These are phyloP conservation scores for Pyrenochaeta sp. DNA, from an alignment of 2,329 filamentous ascomycete genomes.

Conservation along the genomic window DNA sequence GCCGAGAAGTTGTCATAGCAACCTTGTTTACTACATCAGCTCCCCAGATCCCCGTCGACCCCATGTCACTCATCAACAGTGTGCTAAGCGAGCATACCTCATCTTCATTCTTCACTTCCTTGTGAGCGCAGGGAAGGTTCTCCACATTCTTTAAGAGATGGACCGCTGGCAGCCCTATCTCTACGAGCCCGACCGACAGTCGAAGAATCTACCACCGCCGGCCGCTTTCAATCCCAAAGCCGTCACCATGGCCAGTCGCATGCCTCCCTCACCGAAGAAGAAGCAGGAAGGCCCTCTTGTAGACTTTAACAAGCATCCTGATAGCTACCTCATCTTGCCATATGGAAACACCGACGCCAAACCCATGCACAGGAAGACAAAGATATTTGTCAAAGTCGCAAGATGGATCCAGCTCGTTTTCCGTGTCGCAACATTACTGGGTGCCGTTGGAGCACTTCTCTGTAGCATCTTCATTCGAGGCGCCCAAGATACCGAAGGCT, in stretches of 20 bases:
- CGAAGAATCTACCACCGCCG: constrained; percentile 58
- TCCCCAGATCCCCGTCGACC: constrained; percentile 31
- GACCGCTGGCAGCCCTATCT: constrained; percentile 72
- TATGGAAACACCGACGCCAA: constrained; percentile 68
- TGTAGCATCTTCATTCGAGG: constrained; percentile 79
- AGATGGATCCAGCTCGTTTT: constrained; percentile 74
- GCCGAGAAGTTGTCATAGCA: constrained; percentile 43
- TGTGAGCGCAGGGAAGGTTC: constrained; percentile 26
- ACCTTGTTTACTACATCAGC: constrained; percentile 41
- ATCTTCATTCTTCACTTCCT: constrained; percentile 35
- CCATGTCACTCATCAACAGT: constrained; percentile 42
- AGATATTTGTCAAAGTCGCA: constrained; percentile 72
- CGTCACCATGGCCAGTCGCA: constrained; percentile 79
- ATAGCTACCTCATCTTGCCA: constrained; percentile 71
- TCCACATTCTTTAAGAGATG: constrained; percentile 45
- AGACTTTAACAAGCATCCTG: constrained; percentile 84
- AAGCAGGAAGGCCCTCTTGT: constrained; percentile 79
- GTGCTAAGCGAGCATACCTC: constrained; percentile 38
- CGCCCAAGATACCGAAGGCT: constrained; percentile 69
- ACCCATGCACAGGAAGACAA: constrained; percentile 74
- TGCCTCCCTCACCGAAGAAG: constrained; percentile 65
- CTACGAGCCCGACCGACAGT: constrained; percentile 64
- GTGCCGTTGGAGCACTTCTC: constrained; percentile 73
- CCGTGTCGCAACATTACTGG: constrained; percentile 72
- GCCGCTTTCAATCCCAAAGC: constrained; percentile 90